These are phyloP conservation scores for Mortierella sp. DNA, from an alignment of 371 early-diverging fungal species.

Conservation along the genomic window DNA sequence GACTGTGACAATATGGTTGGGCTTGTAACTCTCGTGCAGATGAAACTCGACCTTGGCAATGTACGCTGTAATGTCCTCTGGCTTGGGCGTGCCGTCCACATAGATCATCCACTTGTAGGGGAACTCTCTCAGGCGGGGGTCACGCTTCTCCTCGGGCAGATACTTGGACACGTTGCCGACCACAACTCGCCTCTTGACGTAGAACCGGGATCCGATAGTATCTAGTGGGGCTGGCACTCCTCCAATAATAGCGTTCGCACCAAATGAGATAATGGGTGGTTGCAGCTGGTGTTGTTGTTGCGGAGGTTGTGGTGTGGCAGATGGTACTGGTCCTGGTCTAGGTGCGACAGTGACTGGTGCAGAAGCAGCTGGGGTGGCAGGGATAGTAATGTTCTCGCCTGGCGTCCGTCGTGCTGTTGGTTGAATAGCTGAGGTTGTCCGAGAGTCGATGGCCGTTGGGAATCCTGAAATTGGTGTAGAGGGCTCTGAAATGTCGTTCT, in stretches of 20 bases:
- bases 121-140: slow-evolving; percentile 69
- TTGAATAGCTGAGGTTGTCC: neutral
- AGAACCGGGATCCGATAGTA: slow-evolving; percentile 84
- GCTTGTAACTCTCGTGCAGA: slow-evolving; percentile 92
- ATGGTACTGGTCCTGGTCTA: neutral
- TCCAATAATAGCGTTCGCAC: slow-evolving; percentile 33
- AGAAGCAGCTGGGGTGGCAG: neutral
- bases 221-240: slow-evolving; percentile 53
- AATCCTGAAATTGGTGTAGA: slow-evolving; percentile 25
- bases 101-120: slow-evolving; percentile 95
- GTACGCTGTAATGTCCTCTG: slow-evolving; percentile 72
- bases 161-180: slow-evolving; percentile 91
- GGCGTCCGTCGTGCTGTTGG: slow-evolving; percentile 4
- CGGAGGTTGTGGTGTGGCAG: neutral
- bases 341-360: neutral
- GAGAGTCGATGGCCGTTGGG: neutral
- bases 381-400: neutral
- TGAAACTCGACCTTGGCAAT: slow-evolving; percentile 86
- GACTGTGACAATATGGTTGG: slow-evolving; percentile 89
- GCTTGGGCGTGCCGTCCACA: slow-evolving; percentile 73
- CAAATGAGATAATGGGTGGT: slow-evolving; percentile 53
- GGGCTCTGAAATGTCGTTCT: slow-evolving; percentile 33
- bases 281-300: slow-evolving; percentile 16
- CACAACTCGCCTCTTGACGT: slow-evolving; percentile 82
- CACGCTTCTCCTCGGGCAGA: slow-evolving; percentile 75